A percentile compares a stretch with the other conserved stretches of the same genome.
Evolutionary conservation across 768 basidiomycete species (phyloP).

Genomic region (Tricholoma furcatifolium): DNA sequence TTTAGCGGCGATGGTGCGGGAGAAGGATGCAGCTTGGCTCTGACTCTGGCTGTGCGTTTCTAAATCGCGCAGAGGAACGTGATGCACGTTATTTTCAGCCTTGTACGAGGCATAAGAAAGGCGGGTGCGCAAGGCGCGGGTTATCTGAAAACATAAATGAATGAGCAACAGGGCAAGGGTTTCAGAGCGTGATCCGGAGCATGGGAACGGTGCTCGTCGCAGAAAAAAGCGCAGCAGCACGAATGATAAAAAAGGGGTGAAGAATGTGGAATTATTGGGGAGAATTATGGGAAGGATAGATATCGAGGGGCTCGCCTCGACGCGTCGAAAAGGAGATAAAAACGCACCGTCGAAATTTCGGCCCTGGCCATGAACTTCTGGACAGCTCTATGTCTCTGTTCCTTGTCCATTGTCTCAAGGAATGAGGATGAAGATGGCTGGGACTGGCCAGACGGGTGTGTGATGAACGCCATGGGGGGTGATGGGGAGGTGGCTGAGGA

Average conservation of each 20-base stretch:
- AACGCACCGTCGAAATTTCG: conserved; percentile 76
- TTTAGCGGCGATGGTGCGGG: conserved; percentile 58
- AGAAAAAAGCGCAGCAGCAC: conserved; percentile 10
- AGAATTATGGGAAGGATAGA: neutral
- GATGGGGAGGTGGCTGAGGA: conserved; percentile 84
- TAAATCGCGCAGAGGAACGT: conserved; percentile 65
- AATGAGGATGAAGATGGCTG: conserved; percentile 31
- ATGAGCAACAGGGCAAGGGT: conserved; percentile 38
- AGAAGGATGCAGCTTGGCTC: conserved; percentile 37
- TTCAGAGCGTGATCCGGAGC: conserved; percentile 25
- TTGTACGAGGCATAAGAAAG: conserved; percentile 85
- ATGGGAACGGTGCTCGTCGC: conserved; percentile 7
- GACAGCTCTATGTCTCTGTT: conserved; percentile 64
- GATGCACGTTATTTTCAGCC: conserved; percentile 69
- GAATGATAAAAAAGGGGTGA: conserved; percentile 5
- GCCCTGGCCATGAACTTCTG: conserved; percentile 78
- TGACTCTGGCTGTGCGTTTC: conserved; percentile 57
- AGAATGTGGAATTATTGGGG: conserved; percentile 5
- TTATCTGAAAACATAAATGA: conserved; percentile 57
- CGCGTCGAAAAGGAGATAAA: conserved; percentile 45
- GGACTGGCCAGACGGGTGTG: conserved; percentile 40
- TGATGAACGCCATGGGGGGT: conserved; percentile 65
- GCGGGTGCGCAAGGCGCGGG: conserved; percentile 76
- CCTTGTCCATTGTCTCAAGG: conserved; percentile 48
- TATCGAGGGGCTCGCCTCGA: conserved; percentile 22